Evolutionary conservation across 371 early-diverging fungal genomes (phyloP), one percentile per base, ranked within the genome.

Genomic region (Dichotomocladium elegans): DNA sequence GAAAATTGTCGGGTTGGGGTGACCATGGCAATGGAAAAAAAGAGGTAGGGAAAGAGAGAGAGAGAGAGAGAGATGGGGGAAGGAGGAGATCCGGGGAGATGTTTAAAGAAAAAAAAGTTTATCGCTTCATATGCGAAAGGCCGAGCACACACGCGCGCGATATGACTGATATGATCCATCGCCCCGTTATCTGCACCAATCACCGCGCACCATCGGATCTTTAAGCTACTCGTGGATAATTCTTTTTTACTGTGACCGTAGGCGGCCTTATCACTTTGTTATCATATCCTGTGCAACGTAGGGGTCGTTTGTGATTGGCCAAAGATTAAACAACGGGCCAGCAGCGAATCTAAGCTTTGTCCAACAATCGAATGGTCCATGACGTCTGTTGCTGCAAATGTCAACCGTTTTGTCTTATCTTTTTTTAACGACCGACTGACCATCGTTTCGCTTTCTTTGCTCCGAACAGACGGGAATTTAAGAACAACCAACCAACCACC

Each of bases 141-240:
- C 26, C 26, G 50, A 50, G 27, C 26, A 50, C 40, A n/a, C n/a
- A n/a, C n/a, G n/a, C n/a, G n/a, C n/a, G n/a, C n/a, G n/a, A n/a
- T n/a, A n/a, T n/a, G 34, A 40, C 25, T 25, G 37, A 50, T 37
- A 26, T 25, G 31, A 50, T 37, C 37, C 22, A 30, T 30, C 30
- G 31, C 43, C 48, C 40, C 46, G 47, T 67, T 51, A 63, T 67
- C 64, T 66, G 44, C 30, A 42, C 64, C 61, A 64, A 61, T 68
- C 55, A 68, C 2, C 35, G n/a, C 27, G 15, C 46, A 52, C 51
- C 55, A 64, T 61, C 58, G 55, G 64, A 68, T 61, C 56, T 50
- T 50, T n/a, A 44, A 44, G 14, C 33, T n/a, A 37, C 14, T 48
- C 14, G 4, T 17, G 12, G 22, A 19, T 33, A 30, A 25, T 35